phyloP scores from a whole-genome alignment of 768 basidiomycete genomes.

The Mycena metata region DNA sequence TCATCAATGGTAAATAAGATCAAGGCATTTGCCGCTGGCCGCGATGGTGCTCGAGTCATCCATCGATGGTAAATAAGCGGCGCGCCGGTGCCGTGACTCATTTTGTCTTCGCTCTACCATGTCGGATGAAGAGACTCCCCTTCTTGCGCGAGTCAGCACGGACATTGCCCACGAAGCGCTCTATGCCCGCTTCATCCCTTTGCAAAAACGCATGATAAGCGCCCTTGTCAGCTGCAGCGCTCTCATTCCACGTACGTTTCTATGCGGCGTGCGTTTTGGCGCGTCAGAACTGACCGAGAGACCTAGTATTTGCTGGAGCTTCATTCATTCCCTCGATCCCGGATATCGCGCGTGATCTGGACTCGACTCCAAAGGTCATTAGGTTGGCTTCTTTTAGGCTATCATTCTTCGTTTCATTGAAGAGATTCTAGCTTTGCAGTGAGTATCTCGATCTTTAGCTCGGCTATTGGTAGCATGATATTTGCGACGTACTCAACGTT shows the following conservation, averaged over 20 bases:
- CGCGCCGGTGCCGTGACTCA: no score
- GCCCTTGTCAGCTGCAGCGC: constrained; percentile 72
- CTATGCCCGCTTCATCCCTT: constrained; percentile 70
- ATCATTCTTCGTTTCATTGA: background rate
- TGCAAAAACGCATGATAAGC: constrained; percentile 67
- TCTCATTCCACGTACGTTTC: constrained; percentile 68
- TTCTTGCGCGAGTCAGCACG: constrained; percentile 41
- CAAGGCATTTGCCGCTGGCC: no score
- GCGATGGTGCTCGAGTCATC: no score
- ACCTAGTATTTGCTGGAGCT: constrained; percentile 74
- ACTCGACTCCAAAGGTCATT: constrained; percentile 67
- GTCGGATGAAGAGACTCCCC: constrained; percentile 48
- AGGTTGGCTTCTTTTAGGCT: constrained; percentile 53
- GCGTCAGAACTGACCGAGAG: background rate
- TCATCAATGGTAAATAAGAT: no score
- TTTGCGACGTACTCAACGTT: constrained; percentile 68
- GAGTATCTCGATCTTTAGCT: constrained; percentile 62
- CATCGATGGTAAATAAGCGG: no score
- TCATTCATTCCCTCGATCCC: constrained; percentile 84
- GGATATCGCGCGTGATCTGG: constrained; percentile 75
- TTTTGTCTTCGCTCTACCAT: no score
- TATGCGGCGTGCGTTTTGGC: background rate
- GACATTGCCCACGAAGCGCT: constrained; percentile 49
- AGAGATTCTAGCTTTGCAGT: constrained; percentile 57
- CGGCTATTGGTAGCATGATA: constrained; percentile 60